Percentiles rank a stretch among this genome's conserved stretches.
These are phyloP conservation scores for Haplosporangium sp. DNA, from an alignment of 371 early-diverging fungal genomes.

Conservation along the genomic window DNA sequence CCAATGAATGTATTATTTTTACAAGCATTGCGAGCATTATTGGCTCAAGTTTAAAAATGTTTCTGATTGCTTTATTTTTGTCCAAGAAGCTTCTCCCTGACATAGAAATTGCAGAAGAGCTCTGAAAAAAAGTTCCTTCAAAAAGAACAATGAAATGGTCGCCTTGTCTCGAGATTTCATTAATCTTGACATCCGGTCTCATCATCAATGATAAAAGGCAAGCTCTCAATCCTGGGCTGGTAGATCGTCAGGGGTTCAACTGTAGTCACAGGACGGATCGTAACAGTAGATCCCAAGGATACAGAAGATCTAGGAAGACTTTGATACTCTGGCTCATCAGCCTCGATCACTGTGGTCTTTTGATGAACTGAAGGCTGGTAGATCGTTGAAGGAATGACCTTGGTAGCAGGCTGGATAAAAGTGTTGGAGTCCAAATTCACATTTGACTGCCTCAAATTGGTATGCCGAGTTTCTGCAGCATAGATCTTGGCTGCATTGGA, in stretches of 20 bases:
- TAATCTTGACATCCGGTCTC: slow-evolving; percentile 11
- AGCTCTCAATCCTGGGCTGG: slow-evolving; percentile 22
- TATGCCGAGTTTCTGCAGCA: slow-evolving; percentile 12
- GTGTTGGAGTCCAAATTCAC: slow-evolving; percentile 19
- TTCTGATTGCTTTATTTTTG: too few species aligned
- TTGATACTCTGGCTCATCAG: neutral
- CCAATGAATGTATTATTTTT: too few species aligned
- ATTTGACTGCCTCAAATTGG: neutral
- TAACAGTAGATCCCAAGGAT: slow-evolving; percentile 21
- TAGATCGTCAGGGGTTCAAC: slow-evolving; percentile 27
- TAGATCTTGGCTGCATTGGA: slow-evolving; percentile 10
- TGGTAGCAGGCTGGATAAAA: slow-evolving; percentile 21
- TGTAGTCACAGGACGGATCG: slow-evolving; percentile 17
- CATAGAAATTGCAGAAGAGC: too few species aligned
- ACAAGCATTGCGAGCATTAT: too few species aligned
- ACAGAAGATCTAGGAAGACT: slow-evolving; percentile 14
- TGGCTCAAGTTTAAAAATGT: too few species aligned
- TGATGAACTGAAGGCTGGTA: slow-evolving; percentile 24
- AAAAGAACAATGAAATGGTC: neutral
- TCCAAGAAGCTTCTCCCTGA: too few species aligned
- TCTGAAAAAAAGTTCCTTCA: too few species aligned
- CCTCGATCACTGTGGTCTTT: slow-evolving; percentile 11
- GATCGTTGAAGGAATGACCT: slow-evolving; percentile 16
- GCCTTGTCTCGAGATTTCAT: neutral
- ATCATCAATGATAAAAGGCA: slow-evolving; percentile 26